Base-by-base conservation (phyloP, 176 grass and related monocot genomes). In the Rhynchospora breviuscula region DNA sequence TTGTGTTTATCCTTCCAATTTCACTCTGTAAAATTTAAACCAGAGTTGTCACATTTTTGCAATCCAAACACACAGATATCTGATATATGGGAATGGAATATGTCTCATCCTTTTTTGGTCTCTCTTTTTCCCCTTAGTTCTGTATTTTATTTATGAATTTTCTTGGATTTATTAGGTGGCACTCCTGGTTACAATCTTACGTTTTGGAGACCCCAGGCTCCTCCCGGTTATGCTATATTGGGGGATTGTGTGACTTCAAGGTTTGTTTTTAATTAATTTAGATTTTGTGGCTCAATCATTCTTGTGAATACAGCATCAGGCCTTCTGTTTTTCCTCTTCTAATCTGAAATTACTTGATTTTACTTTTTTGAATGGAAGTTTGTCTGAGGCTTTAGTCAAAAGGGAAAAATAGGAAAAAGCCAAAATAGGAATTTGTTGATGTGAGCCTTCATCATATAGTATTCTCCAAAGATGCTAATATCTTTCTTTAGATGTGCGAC, bases 171-270 rank as follows among this genome's bases (percentile, higher is more conserved):
- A 53, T 59, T 82, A 98, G 95, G 92, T 59, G 69, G 87, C 46
- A 74, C 91, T 35, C 91, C 91, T 91, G 92, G 91, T 47, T 98
- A 95, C 83, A 98, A 89, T 56, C 92, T 98, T 59, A 98, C 95
- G 8, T 95, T 98, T 85, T 98, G 95, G 95, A 90, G 95, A 85
- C 95, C 95, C 21, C 92, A 95, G 84, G 86, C 92, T 91, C 92
- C 95, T 84, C 86, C 92, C 6, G 95, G 94, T 91, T 98, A 98
- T 95, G 90, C 90, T 78, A 95, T 95, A 76, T 88, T 98, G 86
- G 95, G 95, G 79, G 95, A 98, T 86, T 98, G 95, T 86, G 88
- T 98, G 26, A 95, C 95, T 26, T 98, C 95, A 68, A 91, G 92
- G 95, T 98, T 84, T 44, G 81, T 60, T 48, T 60, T 48, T 8